A percentile compares a stretch with the other conserved stretches of the same genome.
These are phyloP conservation scores for Ilyonectria robusta DNA, from an alignment of 2,329 filamentous ascomycete species.

Conservation along the genomic window DNA sequence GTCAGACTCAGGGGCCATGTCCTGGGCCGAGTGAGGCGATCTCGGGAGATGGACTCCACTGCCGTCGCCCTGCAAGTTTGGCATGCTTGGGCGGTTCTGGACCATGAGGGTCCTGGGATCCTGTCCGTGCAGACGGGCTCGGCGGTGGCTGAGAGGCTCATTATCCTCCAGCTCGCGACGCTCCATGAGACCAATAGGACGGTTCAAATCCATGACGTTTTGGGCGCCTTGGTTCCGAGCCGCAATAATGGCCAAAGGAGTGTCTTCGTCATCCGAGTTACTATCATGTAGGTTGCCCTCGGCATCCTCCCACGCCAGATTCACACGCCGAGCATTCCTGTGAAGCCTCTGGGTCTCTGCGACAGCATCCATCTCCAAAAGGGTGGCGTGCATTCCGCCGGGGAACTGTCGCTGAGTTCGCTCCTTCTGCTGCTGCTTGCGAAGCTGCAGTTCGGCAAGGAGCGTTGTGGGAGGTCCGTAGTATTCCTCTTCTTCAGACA, in stretches of 20 bases:
- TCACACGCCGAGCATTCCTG: slow-evolving; percentile 81
- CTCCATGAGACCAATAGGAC: slow-evolving; percentile 83
- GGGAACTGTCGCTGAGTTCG: slow-evolving; percentile 78
- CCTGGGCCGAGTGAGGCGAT: slow-evolving; percentile 44
- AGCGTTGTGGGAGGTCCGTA: slow-evolving; percentile 88
- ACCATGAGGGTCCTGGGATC: slow-evolving; percentile 60
- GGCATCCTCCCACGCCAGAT: slow-evolving; percentile 90
- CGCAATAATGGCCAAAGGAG: slow-evolving; percentile 87
- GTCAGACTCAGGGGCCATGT: slow-evolving; percentile 58
- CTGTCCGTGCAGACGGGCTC: slow-evolving; percentile 80
- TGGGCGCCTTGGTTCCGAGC: slow-evolving; percentile 68
- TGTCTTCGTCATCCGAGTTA: slow-evolving; percentile 81
- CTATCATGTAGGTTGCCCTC: slow-evolving; percentile 60
- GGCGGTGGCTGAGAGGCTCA: slow-evolving; percentile 85
- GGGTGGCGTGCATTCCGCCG: slow-evolving; percentile 89
- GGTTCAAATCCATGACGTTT: slow-evolving; percentile 68
- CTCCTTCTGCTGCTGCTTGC: slow-evolving; percentile 89
- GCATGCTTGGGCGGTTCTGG: slow-evolving; percentile 59
- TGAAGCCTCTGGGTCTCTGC: slow-evolving; percentile 86
- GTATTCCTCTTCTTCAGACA: slow-evolving; percentile 66
- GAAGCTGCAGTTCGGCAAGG: slow-evolving; percentile 90
- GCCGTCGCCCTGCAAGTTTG: slow-evolving; percentile 55
- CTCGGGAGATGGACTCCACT: slow-evolving; percentile 38
- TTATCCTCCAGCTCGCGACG: slow-evolving; percentile 90
- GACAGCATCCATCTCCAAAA: slow-evolving; percentile 91